A percentile compares a stretch with the other conserved stretches of the same genome.
Evolutionary conservation across 176 grass and related monocot species (phyloP).

Genomic region (Hyparrhenia diplandra): DNA sequence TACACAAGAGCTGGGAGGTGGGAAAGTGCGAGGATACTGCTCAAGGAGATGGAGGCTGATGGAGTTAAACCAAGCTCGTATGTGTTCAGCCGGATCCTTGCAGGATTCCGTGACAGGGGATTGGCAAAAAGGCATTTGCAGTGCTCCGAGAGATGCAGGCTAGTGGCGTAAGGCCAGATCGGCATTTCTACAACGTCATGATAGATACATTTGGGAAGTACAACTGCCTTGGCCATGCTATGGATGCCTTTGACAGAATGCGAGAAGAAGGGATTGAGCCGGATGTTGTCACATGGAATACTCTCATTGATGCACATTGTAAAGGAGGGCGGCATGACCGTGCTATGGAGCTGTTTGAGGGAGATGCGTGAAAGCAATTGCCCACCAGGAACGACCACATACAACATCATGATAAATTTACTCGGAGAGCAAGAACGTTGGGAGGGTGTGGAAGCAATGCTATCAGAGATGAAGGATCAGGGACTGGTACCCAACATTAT

Average conservation of each 20-base stretch:
- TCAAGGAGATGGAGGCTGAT: conserved; percentile 85
- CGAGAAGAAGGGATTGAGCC: conserved; percentile 67
- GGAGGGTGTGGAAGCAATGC: conserved; percentile 63
- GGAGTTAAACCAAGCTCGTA: conserved; percentile 76
- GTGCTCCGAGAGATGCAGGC: conserved; percentile 83
- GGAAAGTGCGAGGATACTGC: conserved; percentile 87
- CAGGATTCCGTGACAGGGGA: conserved; percentile 75
- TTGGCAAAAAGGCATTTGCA: conserved; percentile 86
- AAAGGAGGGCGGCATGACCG: conserved; percentile 74
- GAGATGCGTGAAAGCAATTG: conserved; percentile 75
- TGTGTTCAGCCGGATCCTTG: conserved; percentile 83
- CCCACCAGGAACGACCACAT: conserved; percentile 65
- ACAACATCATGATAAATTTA: conserved; percentile 90
- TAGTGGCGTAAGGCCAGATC: conserved; percentile 72
- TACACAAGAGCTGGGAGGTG: conserved; percentile 79
- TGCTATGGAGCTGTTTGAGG: conserved; percentile 75
- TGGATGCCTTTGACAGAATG: conserved; percentile 90
- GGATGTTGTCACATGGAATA: conserved; percentile 90
- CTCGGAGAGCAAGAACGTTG: conserved; percentile 65
- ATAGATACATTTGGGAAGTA: conserved; percentile 94
- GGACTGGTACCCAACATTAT: conserved; percentile 78
- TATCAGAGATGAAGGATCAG: conserved; percentile 66
- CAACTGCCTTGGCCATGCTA: conserved; percentile 80
- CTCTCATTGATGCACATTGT: conserved; percentile 69
- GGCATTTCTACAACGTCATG: conserved; percentile 97